These are phyloP conservation scores for Penicillium decumbens DNA, from an alignment of 2,329 filamentous ascomycete species.

Conservation along the genomic window DNA sequence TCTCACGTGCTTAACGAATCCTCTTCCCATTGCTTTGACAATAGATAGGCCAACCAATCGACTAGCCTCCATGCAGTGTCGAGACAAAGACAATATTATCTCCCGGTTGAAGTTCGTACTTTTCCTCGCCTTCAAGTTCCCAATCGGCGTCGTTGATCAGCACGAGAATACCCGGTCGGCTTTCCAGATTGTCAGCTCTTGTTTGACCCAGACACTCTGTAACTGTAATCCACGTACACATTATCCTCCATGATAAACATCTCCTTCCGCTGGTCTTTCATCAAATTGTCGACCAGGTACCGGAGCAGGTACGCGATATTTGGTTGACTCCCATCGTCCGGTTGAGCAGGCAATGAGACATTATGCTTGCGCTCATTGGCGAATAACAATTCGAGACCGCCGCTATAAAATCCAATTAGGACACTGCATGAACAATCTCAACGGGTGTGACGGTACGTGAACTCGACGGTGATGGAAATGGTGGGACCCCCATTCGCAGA, in stretches of 20 bases:
- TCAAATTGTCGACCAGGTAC: slow-evolving; percentile 72
- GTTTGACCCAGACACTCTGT: neutral
- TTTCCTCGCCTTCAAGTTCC: slow-evolving; percentile 93
- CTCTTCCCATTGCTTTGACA: neutral
- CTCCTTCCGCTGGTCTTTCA: slow-evolving; percentile 81
- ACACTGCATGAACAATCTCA: slow-evolving; percentile 1
- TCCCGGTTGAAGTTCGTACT: slow-evolving; percentile 72
- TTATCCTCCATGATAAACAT: slow-evolving; percentile 83
- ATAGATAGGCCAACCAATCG: neutral
- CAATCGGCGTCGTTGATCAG: slow-evolving; percentile 97
- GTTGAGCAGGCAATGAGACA: slow-evolving; percentile 61
- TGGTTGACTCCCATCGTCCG: slow-evolving; percentile 56
- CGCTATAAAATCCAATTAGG: slow-evolving; percentile 49
- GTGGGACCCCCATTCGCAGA: slow-evolving; percentile 15
- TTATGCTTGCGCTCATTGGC: slow-evolving; percentile 70
- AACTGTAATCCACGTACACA: slow-evolving; percentile 60
- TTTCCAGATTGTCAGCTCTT: slow-evolving; percentile 39
- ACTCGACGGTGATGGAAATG: slow-evolving; percentile 66
- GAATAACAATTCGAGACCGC: slow-evolving; percentile 92
- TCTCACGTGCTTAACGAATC: neutral
- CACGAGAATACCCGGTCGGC: slow-evolving; percentile 90
- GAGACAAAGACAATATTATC: slow-evolving; percentile 96
- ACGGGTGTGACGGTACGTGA: slow-evolving; percentile 52
- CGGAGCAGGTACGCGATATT: slow-evolving; percentile 73
- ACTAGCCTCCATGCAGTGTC: slow-evolving; percentile 83